Base-by-base conservation (phyloP, 2,329 filamentous ascomycete genomes). In the Akanthomyces uredinophilus region DNA sequence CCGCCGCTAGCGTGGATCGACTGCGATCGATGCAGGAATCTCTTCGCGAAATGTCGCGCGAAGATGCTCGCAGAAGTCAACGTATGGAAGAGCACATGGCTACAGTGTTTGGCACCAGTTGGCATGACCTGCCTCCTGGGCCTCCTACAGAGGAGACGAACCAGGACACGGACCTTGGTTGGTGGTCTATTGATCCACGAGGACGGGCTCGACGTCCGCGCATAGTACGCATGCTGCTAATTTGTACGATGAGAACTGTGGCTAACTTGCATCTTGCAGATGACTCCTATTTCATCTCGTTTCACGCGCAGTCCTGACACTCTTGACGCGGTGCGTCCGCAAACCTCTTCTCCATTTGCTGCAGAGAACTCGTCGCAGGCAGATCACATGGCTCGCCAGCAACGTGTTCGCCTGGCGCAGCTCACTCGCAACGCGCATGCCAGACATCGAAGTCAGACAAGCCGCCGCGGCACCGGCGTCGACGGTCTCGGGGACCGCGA, bases 401-500 rank as follows among this genome's bases (percentile, higher is more conserved):
- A 35, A 43, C 58, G 58, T 18, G 16, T 46, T 18, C 49, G 58
- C 41, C 20, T 43, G 13, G 51, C 35, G 27, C 43, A 32, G 16
- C 51, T 56, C 20, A 41, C 41, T 11, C 29, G 49, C 27, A 41
- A 22, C 5, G 32, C 44, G 13, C 20, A 47, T 20, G 39, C 57
- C 49, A 44, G 64, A 51, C 53, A 52, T 24, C 44, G 57, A 18
- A 47, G 39, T 54, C 63, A 41, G 11, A 7, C 54, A 43, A 39
- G 27, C 10, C 64, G 62, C n/a, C 60, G 57, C 32, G 37, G 50
- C 22, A 60, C 49, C 53, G 64, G 64, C 4, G 52, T 89, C 1
- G 88, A 96, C 73, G 92, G 92, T 4, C 82, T 96, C 18, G 92
- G 92, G 43, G 92, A 96, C 74, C 89, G 92, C 63, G 85, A 91